These are phyloP conservation scores for Penicillium silybi DNA, from an alignment of 495 filamentous ascomycete species.

Conservation along the genomic window DNA sequence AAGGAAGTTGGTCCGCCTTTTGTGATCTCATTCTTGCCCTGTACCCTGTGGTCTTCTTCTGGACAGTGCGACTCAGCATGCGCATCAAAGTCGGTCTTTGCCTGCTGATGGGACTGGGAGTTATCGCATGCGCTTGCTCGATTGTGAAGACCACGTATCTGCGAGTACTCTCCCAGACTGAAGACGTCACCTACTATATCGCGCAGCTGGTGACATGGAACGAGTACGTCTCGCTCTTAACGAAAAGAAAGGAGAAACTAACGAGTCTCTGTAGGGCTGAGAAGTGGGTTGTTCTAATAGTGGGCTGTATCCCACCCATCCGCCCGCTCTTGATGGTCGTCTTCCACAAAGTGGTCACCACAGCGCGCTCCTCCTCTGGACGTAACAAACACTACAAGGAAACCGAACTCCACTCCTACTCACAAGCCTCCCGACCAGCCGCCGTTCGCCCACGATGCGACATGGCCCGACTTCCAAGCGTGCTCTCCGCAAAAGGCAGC, in stretches of 20 bases:
- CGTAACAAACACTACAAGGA: constrained; percentile 1
- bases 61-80: constrained; percentile 29
- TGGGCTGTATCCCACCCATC: constrained; percentile 15
- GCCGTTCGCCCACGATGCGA: background rate
- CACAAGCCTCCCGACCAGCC: background rate
- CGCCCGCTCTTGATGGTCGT: constrained; percentile 8
- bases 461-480: background rate
- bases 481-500: constrained; percentile 1
- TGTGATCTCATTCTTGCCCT: constrained; percentile 18
- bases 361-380: background rate
- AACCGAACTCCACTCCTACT: constrained; percentile 6
- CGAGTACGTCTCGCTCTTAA: background rate
- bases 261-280: constrained; percentile 3
- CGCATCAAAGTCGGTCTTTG: constrained; percentile 42
- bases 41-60: constrained; percentile 41
- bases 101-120: constrained; percentile 36
- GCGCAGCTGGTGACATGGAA: constrained; percentile 8
- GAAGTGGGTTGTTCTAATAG: constrained; percentile 17
- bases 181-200: constrained; percentile 10
- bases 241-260: background rate
- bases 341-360: constrained; percentile 3
- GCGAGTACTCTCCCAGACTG: constrained; percentile 1
- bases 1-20: constrained; percentile 15
- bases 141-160: constrained; percentile 10
- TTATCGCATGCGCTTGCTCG: constrained; percentile 14